Conservation (phyloP, 768 basidiomycete species). For the Tricholoma furcatifolium region DNA sequence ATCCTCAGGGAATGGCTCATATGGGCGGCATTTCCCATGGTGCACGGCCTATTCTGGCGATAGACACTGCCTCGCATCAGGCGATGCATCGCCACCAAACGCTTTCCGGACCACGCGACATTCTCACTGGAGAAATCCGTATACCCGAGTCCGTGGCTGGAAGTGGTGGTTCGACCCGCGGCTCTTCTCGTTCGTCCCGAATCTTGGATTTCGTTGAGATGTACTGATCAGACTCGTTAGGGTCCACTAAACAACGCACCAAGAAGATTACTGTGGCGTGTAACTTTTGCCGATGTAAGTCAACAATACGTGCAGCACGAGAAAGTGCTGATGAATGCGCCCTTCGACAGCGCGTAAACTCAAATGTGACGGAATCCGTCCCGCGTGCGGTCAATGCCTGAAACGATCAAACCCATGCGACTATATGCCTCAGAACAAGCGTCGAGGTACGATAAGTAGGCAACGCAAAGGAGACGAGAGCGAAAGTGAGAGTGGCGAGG, state of each 20-base stretch:
- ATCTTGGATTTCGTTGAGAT: conserved; percentile 25
- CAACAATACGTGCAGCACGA: conserved; percentile 10
- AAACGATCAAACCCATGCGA: conserved; percentile 80
- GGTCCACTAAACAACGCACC: conserved; percentile 63
- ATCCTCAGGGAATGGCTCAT: conserved; percentile 35
- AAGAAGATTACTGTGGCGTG: conserved; percentile 90
- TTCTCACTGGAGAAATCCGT: conserved; percentile 44
- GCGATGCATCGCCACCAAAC: conserved; percentile 43
- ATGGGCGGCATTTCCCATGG: conserved; percentile 44
- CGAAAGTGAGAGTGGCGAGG: conserved; percentile 67
- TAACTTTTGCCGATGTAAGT: conserved; percentile 88
- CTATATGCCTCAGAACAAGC: conserved; percentile 76
- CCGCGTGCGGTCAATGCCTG: conserved; percentile 78
- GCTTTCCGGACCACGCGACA: conserved; percentile 45
- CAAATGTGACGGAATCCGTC: conserved; percentile 85
- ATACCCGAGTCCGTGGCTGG: conserved; percentile 39
- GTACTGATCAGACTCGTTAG: conserved; percentile 27
- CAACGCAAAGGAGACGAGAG: conserved; percentile 65
- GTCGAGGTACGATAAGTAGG: conserved; percentile 53
- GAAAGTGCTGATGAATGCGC: conserved; percentile 10
- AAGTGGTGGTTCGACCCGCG: conserved; percentile 31
- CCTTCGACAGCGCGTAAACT: conserved; percentile 70
- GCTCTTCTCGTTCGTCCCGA: conserved; percentile 32
- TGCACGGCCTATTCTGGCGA: conserved; percentile 58
- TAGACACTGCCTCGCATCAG: conserved; percentile 57